Base-by-base conservation (phyloP, 768 basidiomycete species). In the Kwoniella sp. region DNA sequence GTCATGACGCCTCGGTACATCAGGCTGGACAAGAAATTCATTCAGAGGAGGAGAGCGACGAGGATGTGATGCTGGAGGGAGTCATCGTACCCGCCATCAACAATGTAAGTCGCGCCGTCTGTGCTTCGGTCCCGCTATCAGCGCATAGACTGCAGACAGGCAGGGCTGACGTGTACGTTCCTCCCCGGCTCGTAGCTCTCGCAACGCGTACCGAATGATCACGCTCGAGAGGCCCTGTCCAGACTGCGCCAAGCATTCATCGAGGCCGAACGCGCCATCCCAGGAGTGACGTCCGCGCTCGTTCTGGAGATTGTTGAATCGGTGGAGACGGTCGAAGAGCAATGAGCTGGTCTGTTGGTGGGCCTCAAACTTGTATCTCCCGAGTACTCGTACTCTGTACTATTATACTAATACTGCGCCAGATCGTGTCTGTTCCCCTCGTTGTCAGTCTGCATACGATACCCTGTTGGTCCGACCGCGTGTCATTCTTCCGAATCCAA, bases 51-150 rank as follows among this genome's bases (percentile, higher is more conserved):
- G 60, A 68, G 15, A 63, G 60, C 23, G 74, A 70, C 60, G 53
- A 66, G 46, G 48, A 72, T 42, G 84, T 87, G n/a, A 93, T 98
- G 84, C 78, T 98, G 31, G 91, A 95, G 66, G 89, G 89, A 2
- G 93, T 99, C 26, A 85, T 96, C 45, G 76, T 96, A 25, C 95
- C 95, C 20, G 91, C 91, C n/a, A 85, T 98, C 63, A 88, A 91
- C 37, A 92, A 89, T 56, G 93, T 96, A 62, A 74, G 86, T 77
- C 4, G 14, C 14, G 29, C 12, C 36, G 15, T 0, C 7, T 23
- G 8, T 10, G 6, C 28, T 32, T 11, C n/a, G n/a, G n/a, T n/a
- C n/a, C n/a, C n/a, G n/a, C n/a, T n/a, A n/a, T n/a, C n/a, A n/a
- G n/a, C n/a, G n/a, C n/a, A n/a, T n/a, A n/a, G n/a, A n/a, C n/a